Evolutionary conservation across 1,284 basidiomycete genomes (phyloP).

Genomic region (Pterulicium gracile): DNA sequence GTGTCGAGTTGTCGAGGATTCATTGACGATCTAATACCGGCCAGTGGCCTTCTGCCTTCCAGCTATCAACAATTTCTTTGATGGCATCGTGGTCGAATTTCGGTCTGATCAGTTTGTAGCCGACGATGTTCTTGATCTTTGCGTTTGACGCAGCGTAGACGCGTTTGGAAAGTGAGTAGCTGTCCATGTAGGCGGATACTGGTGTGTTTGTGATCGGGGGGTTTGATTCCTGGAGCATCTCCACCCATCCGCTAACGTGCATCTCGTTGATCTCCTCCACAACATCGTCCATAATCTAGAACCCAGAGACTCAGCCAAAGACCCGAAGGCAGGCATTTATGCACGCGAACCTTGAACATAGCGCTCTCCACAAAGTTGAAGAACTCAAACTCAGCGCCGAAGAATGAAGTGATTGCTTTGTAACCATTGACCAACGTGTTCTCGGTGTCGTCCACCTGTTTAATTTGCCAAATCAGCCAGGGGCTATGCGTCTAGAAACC

Average conservation of each 20-base stretch:
- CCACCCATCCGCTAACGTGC: slow-evolving; percentile 78
- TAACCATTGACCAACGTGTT: slow-evolving; percentile 72
- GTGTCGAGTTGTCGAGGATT: no score
- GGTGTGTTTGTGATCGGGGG: slow-evolving; percentile 72
- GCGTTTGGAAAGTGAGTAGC: slow-evolving; percentile 58
- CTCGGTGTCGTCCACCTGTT: slow-evolving; percentile 70
- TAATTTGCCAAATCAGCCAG: slow-evolving; percentile 4
- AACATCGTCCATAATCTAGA: slow-evolving; percentile 47
- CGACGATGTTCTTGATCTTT: slow-evolving; percentile 67
- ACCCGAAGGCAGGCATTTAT: not conserved
- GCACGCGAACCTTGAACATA: slow-evolving; percentile 45
- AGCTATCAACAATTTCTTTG: slow-evolving; percentile 67
- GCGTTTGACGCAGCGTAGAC: slow-evolving; percentile 51
- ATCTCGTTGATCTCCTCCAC: slow-evolving; percentile 85
- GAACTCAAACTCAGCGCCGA: slow-evolving; percentile 81
- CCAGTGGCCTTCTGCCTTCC: slow-evolving; percentile 51
- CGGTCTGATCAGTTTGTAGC: slow-evolving; percentile 59
- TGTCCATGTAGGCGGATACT: slow-evolving; percentile 76
- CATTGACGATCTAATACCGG: not conserved
- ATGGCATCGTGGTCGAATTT: slow-evolving; percentile 54
- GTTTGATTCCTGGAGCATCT: slow-evolving; percentile 67
- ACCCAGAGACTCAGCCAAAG: not conserved
- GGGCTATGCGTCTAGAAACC: slow-evolving; percentile 1
- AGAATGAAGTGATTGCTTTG: slow-evolving; percentile 60
- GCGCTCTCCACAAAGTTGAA: slow-evolving; percentile 65